phyloP scores from a whole-genome alignment of 805 yeast species.

The Ascoidea asiatica region DNA sequence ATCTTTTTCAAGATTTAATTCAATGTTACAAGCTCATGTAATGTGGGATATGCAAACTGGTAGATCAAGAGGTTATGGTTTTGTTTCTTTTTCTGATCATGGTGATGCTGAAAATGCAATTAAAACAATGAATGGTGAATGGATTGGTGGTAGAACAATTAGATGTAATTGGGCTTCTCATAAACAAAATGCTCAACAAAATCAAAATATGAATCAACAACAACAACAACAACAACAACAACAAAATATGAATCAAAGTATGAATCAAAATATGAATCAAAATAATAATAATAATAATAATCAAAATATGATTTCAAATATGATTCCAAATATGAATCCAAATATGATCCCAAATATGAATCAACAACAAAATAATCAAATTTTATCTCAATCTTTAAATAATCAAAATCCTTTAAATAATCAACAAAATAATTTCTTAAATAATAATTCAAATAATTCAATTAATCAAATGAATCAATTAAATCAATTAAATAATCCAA shows the following conservation, averaged over 20 bases:
- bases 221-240: constrained; percentile 8
- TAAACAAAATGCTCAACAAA: constrained; percentile 28
- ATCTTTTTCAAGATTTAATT: constrained; percentile 42
- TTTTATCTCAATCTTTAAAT: too few relatives aligned
- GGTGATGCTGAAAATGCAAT: constrained; percentile 66
- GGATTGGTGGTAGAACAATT: constrained; percentile 61
- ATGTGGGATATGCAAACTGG: constrained; percentile 98
- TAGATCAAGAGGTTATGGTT: constrained; percentile 84
- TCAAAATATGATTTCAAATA: too few relatives aligned
- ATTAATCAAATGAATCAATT: too few relatives aligned
- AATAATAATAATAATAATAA: constrained; percentile 8
- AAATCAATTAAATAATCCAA: too few relatives aligned
- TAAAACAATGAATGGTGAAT: constrained; percentile 58
- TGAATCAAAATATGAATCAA: background rate
- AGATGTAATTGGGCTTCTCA: constrained; percentile 86
- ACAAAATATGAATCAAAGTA: constrained; percentile 4
- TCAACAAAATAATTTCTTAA: too few relatives aligned
- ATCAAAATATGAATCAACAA: constrained; percentile 11
- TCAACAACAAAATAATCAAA: too few relatives aligned
- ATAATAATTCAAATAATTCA: too few relatives aligned
- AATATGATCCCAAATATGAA: background rate
- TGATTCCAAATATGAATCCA: background rate
- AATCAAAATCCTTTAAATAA: too few relatives aligned
- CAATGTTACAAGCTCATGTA: constrained; percentile 73
- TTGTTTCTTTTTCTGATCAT: constrained; percentile 58